A percentile compares a stretch with the other conserved stretches of the same genome.
Conservation (phyloP, 257 asterid species). For the Solanum sitiens region DNA sequence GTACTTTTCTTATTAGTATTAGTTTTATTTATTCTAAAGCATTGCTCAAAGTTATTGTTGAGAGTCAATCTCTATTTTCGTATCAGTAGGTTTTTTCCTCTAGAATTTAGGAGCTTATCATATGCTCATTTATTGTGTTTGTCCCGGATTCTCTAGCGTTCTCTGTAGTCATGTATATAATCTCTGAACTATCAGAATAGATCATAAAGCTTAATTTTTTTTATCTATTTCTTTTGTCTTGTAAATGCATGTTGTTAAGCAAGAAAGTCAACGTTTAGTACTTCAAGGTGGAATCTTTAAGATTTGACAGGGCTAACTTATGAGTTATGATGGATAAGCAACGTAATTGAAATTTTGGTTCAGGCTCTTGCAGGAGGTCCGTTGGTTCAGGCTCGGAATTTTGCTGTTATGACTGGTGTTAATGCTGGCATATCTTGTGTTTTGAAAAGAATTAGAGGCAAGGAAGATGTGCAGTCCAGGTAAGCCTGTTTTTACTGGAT, state of each 20-base stretch:
- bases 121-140: neutral
- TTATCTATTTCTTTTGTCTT: neutral
- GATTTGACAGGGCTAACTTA: neutral
- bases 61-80: neutral
- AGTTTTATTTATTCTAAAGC: neutral
- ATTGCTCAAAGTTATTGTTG: neutral
- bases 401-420: slow-evolving; percentile 90
- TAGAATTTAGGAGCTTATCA: neutral
- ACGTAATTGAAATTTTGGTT: neutral
- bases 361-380: slow-evolving; percentile 96
- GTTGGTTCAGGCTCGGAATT: slow-evolving; percentile 77
- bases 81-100: neutral
- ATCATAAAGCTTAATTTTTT: neutral
- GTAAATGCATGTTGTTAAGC: neutral
- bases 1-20: neutral
- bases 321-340: neutral
- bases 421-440: slow-evolving; percentile 90
- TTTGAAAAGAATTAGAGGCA: slow-evolving; percentile 85
- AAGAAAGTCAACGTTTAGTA: neutral
- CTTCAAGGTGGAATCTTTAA: neutral
- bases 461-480: slow-evolving; percentile 91
- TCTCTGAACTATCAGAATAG: neutral
- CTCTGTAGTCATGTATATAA: neutral
- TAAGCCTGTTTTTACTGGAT: neutral
- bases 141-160: neutral